Base-by-base conservation (phyloP, 768 basidiomycete genomes). In the Clitopilus hobsonii region DNA sequence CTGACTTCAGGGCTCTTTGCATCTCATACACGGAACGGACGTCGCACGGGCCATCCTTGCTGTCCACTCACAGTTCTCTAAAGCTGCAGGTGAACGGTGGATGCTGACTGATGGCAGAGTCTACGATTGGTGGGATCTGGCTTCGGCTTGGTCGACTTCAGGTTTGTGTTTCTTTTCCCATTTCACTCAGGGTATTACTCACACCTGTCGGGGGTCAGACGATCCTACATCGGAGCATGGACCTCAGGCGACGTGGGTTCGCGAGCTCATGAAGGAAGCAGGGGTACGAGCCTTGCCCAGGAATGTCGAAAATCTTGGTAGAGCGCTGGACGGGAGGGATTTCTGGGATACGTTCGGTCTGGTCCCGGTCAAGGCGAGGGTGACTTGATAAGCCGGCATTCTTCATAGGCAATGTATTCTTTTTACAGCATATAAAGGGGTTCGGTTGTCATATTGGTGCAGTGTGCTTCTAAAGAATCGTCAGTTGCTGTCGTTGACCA, bases 41-140 rank as follows among this genome's bases (percentile, higher is more conserved):
- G 73, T 85, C 50, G 74, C 85, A 13, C 76, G 82, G 13, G 79
- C 79, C 8, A 76, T 87, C 59, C 67, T 86, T 27, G 83, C 83
- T n/a, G 74, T 86, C 1, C 80, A 80, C 59, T 59, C 60, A 10
- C 57, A 78, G 25, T 78, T 79, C 50, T 51, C 57, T 25, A 73
- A 71, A 41, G 77, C 81, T 1, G 58, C 65, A 3, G 82, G 81
- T 0, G 73, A 83, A 61, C 74, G 83, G 5, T 84, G 82, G 82
- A 61, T 84, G 3, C 63, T 84, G 28, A 81, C 78, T 2, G 81
- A 84, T 57, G 71, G 71, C 18, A 74, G 80, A 6, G 75, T 83
- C 32, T 83, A 85, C 61, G 85, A 87, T 63, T 86, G 84, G 84
- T 86, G 83, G 83, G 82, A 85, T 59, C 69, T 85, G 3, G 81